These are phyloP conservation scores for Cerioporus squamosus DNA, from an alignment of 1,284 basidiomycete species.

Conservation along the genomic window DNA sequence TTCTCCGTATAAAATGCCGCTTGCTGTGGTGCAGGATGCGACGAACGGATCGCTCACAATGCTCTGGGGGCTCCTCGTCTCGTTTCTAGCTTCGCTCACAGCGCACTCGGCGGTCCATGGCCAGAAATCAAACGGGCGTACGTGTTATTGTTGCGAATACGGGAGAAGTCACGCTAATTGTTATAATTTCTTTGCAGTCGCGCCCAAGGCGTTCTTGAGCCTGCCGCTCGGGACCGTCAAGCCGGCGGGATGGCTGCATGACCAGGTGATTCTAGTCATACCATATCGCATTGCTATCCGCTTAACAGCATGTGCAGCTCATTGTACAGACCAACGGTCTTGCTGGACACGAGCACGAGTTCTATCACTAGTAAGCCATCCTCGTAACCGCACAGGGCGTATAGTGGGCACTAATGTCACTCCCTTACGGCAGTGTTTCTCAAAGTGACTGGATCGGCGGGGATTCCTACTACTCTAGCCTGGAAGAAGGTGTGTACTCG, in stretches of 20 bases:
- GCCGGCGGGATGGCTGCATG: conserved; percentile 56
- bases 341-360: conserved; percentile 59
- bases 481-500: conserved; percentile 52
- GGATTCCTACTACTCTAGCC: conserved; percentile 50
- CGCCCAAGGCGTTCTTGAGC: conserved; percentile 53
- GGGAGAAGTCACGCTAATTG: not conserved
- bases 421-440: conserved; percentile 41
- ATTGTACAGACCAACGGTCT: conserved; percentile 57
- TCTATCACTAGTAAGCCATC: conserved; percentile 52
- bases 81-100: conserved; percentile 17
- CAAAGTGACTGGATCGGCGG: conserved; percentile 61
- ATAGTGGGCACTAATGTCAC: not conserved
- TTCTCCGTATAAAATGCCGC: conserved; percentile 20
- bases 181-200: conserved; percentile 40
- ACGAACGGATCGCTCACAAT: conserved; percentile 17
- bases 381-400: not conserved
- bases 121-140: conserved; percentile 19
- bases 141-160: not conserved
- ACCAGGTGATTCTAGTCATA: conserved; percentile 49
- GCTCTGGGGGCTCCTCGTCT: conserved; percentile 16
- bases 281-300: not conserved
- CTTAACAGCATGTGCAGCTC: conserved; percentile 35
- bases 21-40: not conserved
- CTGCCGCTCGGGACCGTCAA: conserved; percentile 52
- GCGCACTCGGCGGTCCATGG: conserved; percentile 8